A percentile compares a stretch with the other conserved stretches of the same genome.
Conservation (phyloP, 768 basidiomycete genomes). For the Myochromella boudieri region DNA sequence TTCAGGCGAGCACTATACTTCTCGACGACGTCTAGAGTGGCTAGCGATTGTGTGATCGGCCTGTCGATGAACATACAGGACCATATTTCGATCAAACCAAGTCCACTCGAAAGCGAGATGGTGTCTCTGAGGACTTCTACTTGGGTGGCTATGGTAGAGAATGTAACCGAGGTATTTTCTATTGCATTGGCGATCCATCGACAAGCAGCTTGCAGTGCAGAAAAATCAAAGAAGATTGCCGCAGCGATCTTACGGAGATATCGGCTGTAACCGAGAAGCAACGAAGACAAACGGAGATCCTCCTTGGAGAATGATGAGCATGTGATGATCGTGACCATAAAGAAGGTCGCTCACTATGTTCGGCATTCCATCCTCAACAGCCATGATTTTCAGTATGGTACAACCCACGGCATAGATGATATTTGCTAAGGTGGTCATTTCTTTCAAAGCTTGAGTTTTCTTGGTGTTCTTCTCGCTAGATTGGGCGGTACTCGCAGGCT, state of each 20-base stretch:
- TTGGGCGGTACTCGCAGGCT: neutral
- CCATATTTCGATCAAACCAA: conserved; percentile 77
- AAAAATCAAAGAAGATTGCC: conserved; percentile 57
- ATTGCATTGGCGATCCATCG: conserved; percentile 50
- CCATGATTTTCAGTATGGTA: conserved; percentile 14
- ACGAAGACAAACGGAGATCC: conserved; percentile 31
- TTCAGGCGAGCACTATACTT: conserved; percentile 19
- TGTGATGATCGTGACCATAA: neutral
- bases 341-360: conserved; percentile 23
- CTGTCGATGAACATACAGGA: conserved; percentile 36
- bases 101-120: conserved; percentile 66
- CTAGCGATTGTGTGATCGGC: conserved; percentile 10
- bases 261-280: conserved; percentile 36
- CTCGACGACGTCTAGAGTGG: conserved; percentile 21
- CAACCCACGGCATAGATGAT: conserved; percentile 14
- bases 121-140: conserved; percentile 42
- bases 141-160: conserved; percentile 29
- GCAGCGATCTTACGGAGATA: conserved; percentile 43
- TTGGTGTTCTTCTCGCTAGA: conserved; percentile 11
- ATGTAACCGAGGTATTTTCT: conserved; percentile 29
- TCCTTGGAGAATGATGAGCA: conserved; percentile 19
- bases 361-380: conserved; percentile 2
- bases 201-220: conserved; percentile 58
- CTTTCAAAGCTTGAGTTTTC: conserved; percentile 16
- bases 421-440: conserved; percentile 14